Base-by-base conservation (phyloP, 2,329 filamentous ascomycete species). In the Calonectria leucothoes region DNA sequence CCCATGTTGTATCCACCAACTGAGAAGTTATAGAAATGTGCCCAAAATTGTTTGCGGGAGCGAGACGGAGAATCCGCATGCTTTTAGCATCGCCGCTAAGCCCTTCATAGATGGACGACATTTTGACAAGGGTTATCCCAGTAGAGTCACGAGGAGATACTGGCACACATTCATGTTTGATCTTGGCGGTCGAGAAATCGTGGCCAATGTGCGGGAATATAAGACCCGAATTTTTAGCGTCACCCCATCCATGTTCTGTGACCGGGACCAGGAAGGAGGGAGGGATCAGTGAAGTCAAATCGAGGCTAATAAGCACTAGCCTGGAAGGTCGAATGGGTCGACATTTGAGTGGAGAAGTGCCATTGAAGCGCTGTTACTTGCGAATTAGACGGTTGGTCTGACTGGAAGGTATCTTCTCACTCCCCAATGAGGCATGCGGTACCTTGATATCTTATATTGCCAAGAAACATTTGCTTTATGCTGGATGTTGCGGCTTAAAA, bases 61-160 rank as follows among this genome's bases (percentile, higher is more conserved):
- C 68, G 31, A 73, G 68, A 3, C 42, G 49, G 15, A 73, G 55
- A 23, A 73, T 29, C 15, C 71, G 68, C 25, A 73, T 73, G 35
- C 68, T 71, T 59, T 31, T 65, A 7, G 71, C 25, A 37, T 67
- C 35, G 7, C 45, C 20, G 59, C 39, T 59, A 17, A 70, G 42
- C 20, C 49, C n/a, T 42, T 12, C 7, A n/a, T 72, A 70, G 17
- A 72, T 48, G 3, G 70, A 69, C 15, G 48, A 15, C 70, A 72
- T 72, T 27, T n/a, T 4, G 35, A 14, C 29, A 12, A 37, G 11
- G 6, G 31, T 59, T 59, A 17, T 59, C 42, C 42, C 42, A 8
- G 42, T n/a, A 10, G 42, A 2, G 6, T 45, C 42, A 45, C n/a
- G 6, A 23, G 4, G n/a, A 45, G 20, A n/a, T 11, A 45, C 23